These are phyloP conservation scores for Lyophyllum shimeji DNA, from an alignment of 768 basidiomycete genomes.

Conservation along the genomic window DNA sequence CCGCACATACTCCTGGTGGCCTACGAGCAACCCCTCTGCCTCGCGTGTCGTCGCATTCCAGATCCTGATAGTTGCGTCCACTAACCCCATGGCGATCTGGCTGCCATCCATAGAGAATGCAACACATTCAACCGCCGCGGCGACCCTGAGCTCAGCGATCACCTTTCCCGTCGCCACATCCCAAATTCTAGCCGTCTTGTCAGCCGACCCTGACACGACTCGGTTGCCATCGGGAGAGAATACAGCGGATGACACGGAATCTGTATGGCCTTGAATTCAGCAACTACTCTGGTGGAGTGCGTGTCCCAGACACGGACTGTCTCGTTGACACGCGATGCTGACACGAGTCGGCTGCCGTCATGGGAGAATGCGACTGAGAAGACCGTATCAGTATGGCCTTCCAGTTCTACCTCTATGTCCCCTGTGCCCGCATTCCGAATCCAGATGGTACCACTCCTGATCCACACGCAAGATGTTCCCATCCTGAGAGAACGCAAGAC, in stretches of 20 bases:
- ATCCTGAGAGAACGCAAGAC: not conserved
- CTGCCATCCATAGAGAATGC: not conserved
- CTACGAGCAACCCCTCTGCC: not conserved
- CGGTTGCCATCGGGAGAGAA: not conserved
- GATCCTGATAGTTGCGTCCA: not conserved
- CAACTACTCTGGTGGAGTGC: not conserved
- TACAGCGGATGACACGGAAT: not conserved
- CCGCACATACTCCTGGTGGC: not conserved
- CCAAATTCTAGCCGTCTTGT: not conserved
- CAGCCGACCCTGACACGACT: not conserved
- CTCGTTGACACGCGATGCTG: not conserved
- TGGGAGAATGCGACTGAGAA: not conserved
- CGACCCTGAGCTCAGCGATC: not conserved
- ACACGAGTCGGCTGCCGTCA: not conserved
- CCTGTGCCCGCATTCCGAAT: not conserved
- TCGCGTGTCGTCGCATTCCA: not conserved
- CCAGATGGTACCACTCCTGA: not conserved
- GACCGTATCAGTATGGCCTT: not conserved
- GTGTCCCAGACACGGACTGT: not conserved
- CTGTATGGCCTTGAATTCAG: not conserved
- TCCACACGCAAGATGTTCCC: not conserved
- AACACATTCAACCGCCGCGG: not conserved
- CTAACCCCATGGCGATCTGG: not conserved
- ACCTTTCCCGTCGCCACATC: not conserved
- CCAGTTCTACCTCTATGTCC: not conserved